Evolutionary conservation across 1,284 basidiomycete species (phyloP).

Genomic region (Moesziomyces aphidis): DNA sequence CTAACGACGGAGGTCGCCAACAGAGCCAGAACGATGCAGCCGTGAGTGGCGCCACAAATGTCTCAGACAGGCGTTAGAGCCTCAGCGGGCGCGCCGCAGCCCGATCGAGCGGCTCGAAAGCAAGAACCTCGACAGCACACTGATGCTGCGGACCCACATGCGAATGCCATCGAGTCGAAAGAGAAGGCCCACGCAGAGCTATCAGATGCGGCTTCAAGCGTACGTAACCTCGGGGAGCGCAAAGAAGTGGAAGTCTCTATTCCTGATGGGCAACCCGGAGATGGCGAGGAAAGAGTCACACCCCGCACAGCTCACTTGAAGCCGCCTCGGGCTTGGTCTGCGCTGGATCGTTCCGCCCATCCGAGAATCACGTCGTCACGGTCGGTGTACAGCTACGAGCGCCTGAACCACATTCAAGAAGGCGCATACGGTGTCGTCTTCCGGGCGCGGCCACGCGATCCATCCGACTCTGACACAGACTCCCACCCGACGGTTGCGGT

Average conservation of each 20-base stretch:
- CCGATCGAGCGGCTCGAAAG: background rate
- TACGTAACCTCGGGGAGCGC: no score
- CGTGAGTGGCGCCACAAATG: background rate
- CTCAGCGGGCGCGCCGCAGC: background rate
- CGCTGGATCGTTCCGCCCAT: constrained; percentile 33
- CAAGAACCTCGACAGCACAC: background rate
- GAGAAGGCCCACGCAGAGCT: no score
- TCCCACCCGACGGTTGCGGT: constrained; percentile 76
- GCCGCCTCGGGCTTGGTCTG: constrained; percentile 11
- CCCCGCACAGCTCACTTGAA: background rate
- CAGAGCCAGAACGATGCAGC: background rate
- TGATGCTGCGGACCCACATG: background rate
- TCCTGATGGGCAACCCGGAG: no score
- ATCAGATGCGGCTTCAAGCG: no score
- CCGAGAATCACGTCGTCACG: constrained; percentile 52
- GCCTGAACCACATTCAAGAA: constrained; percentile 97
- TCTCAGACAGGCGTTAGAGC: background rate
- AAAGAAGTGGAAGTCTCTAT: background rate
- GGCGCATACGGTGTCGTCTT: constrained; percentile 98
- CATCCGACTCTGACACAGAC: background rate
- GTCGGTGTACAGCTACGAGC: constrained; percentile 59
- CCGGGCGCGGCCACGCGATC: constrained; percentile 75
- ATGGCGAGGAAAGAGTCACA: background rate
- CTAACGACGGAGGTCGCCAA: background rate
- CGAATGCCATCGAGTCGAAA: no score